A percentile compares a stretch with the other conserved stretches of the same genome.
Conservation (phyloP, 495 filamentous ascomycete species). For the Achaetomiella virescens region DNA sequence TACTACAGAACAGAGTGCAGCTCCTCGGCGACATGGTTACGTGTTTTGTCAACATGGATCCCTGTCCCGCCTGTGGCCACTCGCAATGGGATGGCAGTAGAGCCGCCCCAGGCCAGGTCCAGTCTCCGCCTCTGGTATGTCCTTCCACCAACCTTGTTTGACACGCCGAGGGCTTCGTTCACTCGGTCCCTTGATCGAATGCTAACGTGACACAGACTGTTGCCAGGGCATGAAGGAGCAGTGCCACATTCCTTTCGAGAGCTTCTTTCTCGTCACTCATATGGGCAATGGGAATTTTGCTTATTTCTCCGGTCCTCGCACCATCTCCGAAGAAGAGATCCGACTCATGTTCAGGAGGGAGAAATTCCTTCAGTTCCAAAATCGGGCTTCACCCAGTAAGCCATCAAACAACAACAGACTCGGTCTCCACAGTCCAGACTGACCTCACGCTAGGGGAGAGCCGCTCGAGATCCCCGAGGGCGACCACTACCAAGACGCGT, state of each 20-base stretch:
- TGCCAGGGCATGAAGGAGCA: slow-evolving; percentile 34
- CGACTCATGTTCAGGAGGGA: slow-evolving; percentile 30
- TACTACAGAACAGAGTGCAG: background rate
- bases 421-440: background rate
- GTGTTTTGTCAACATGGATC: background rate
- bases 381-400: slow-evolving; percentile 15
- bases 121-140: slow-evolving; percentile 19
- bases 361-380: slow-evolving; percentile 20
- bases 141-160: background rate
- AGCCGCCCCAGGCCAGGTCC: slow-evolving; percentile 3
- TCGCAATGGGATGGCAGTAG: slow-evolving; percentile 22
- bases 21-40: slow-evolving; percentile 11
- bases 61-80: background rate
- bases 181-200: background rate
- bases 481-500: background rate
- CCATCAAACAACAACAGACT: background rate
- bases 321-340: slow-evolving; percentile 22
- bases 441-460: background rate
- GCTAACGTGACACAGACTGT: slow-evolving; percentile 29
- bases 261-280: slow-evolving; percentile 34
- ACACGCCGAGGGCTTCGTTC: no score
- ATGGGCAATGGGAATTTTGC: slow-evolving; percentile 27
- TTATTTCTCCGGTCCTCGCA: slow-evolving; percentile 29
- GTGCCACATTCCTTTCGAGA: slow-evolving; percentile 31
- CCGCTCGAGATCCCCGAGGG: background rate